Base-by-base conservation (phyloP, 371 early-diverging fungal species). In the Rhizopus microsporus region DNA sequence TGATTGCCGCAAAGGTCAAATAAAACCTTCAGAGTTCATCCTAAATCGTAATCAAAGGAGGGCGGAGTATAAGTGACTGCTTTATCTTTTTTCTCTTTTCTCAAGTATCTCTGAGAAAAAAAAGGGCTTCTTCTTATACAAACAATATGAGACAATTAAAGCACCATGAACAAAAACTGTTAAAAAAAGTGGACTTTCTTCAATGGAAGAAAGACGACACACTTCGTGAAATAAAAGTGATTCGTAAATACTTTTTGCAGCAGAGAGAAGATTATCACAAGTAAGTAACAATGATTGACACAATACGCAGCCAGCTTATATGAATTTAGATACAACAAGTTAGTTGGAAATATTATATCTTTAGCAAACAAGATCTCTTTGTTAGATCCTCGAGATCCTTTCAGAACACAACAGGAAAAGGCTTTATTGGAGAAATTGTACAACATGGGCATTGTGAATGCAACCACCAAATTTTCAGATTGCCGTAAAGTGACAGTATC, bases 151-250 rank as follows among this genome's bases (percentile, higher is more conserved):
- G 94, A 67, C 87, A 94, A 68, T 74, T 99, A 58, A 96, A 98
- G 69, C 88, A 89, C 82, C 99, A 99, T 83, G 99, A 99, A 78
- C 84, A 96, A 77, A 99, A 97, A 81, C 87, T 99, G 12, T 83
- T 99, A 44, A 93, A 93, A 74, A 99, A 99, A 88, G 98, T 99
- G 45, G 95, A 99, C 77, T 97, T 99, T 60, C 69, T 98, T 47
- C 91, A 98, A 71, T 99, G 97, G 97, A 95, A 96, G 77, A 87
- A 88, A 39, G 97, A 97, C 45, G 87, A 92, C 65, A 91, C 91
- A 31, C 72, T 93, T 48, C 87, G 89, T 50, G 99, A 99, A 76
- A 90, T 92, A 59, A 81, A 89, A 62, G 90, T 97, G n/a, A 92
- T 96, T 66, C 83, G 95, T 43, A 81, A 93, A 63, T 99, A 97